These are phyloP conservation scores for Amanita rubescens DNA, from an alignment of 768 basidiomycete genomes.

Conservation along the genomic window DNA sequence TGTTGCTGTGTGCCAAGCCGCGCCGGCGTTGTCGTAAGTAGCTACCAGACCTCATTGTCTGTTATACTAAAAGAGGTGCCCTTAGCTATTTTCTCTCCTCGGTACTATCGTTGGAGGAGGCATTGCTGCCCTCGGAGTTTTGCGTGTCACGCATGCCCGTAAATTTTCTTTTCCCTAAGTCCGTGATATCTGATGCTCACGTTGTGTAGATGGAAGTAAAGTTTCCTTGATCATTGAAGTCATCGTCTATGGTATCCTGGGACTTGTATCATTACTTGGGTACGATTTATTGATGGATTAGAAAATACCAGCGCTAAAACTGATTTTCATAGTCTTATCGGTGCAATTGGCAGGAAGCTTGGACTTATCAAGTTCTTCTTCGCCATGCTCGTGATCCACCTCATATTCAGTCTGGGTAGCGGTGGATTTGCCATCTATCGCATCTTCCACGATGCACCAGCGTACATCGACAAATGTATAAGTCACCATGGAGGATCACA, in stretches of 20 bases:
- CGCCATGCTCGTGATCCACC: constrained; percentile 32
- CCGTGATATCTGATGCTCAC: not conserved
- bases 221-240: constrained; percentile 34
- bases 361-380: constrained; percentile 36
- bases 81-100: constrained; percentile 34
- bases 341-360: constrained; percentile 33
- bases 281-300: constrained; percentile 14
- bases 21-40: constrained; percentile 38
- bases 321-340: constrained; percentile 28
- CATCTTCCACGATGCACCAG: constrained; percentile 33
- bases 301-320: not conserved
- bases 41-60: not conserved
- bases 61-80: not conserved
- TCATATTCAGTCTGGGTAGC: constrained; percentile 36
- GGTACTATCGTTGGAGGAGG: constrained; percentile 36
- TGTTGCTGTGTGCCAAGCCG: constrained; percentile 46
- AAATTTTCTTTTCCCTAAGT: not conserved
- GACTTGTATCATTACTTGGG: constrained; percentile 39
- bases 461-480: constrained; percentile 31
- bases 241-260: constrained; percentile 32
- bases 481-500: constrained; percentile 22
- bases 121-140: constrained; percentile 31
- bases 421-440: constrained; percentile 38
- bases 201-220: constrained; percentile 27
- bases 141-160: constrained; percentile 27